Conservation (phyloP, 2,329 filamentous ascomycete genomes). For the Alternaria sp. region DNA sequence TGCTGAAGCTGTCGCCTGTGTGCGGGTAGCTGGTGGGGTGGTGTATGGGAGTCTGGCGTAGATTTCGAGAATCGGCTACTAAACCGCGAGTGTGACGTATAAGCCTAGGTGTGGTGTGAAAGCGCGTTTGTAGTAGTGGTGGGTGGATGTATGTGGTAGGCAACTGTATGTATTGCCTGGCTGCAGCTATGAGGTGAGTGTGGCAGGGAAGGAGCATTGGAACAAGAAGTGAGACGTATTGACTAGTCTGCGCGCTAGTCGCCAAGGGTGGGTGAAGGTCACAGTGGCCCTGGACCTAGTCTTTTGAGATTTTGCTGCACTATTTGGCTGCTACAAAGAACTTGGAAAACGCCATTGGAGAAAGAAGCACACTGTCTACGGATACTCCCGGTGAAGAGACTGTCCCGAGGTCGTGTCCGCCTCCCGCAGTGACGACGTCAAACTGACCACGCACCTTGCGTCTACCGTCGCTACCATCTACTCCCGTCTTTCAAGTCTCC, state of each 20-base stretch:
- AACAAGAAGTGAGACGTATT: neutral
- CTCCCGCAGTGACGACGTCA: neutral
- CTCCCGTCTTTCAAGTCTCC: no score
- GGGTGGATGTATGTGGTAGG: neutral
- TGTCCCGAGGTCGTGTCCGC: accelerated
- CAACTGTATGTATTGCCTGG: neutral
- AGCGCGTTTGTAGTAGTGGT: neutral
- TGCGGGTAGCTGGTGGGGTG: neutral
- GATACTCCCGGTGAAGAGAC: neutral
- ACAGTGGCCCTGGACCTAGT: neutral
- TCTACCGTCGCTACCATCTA: no score
- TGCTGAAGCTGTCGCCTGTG: neutral
- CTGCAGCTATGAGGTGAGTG: neutral
- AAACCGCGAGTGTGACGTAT: neutral
- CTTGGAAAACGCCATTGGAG: accelerated
- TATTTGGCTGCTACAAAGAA: neutral
- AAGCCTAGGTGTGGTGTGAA: neutral
- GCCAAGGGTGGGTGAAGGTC: neutral
- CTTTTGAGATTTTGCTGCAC: neutral
- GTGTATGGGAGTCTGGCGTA: neutral
- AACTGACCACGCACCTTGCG: no score
- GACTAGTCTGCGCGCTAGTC: neutral
- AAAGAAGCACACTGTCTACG: neutral
- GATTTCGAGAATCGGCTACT: neutral
- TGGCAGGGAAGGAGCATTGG: neutral